Conservation (phyloP, 768 basidiomycete genomes). For the Amanita pallidorosea region DNA sequence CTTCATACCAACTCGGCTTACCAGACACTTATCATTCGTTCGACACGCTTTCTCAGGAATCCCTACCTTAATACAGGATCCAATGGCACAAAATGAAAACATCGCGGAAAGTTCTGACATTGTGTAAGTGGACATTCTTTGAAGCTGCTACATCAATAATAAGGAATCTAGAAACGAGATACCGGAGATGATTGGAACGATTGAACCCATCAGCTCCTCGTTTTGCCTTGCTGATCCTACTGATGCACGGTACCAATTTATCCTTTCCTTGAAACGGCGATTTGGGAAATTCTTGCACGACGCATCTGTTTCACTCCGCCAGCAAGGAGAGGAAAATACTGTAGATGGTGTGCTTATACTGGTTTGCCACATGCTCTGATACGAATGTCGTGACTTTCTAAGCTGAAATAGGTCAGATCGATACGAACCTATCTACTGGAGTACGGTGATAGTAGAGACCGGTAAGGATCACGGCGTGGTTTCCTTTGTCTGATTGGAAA, state of each 20-base stretch:
- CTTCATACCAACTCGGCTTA: not conserved
- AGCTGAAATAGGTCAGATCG: slow-evolving; percentile 40
- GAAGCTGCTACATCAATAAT: not conserved
- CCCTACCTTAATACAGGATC: slow-evolving; percentile 51
- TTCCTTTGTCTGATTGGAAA: not conserved
- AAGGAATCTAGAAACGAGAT: slow-evolving; percentile 47
- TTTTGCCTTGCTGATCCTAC: slow-evolving; percentile 55
- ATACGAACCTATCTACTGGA: slow-evolving; percentile 66
- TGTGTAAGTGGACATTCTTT: slow-evolving; percentile 32
- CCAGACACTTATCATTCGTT: slow-evolving; percentile 58
- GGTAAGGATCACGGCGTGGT: slow-evolving; percentile 12
- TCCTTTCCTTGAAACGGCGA: slow-evolving; percentile 42
- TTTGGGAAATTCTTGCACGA: slow-evolving; percentile 63
- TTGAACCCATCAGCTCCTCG: slow-evolving; percentile 51
- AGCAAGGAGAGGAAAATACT: slow-evolving; percentile 72
- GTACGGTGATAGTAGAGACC: slow-evolving; percentile 63
- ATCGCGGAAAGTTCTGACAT: slow-evolving; percentile 50
- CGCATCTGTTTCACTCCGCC: slow-evolving; percentile 55
- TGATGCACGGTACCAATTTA: slow-evolving; percentile 57
- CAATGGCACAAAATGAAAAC: slow-evolving; percentile 32
- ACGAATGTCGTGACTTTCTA: not conserved
- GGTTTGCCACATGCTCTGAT: slow-evolving; percentile 24
- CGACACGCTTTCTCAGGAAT: slow-evolving; percentile 69
- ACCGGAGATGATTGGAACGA: slow-evolving; percentile 64
- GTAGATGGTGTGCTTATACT: slow-evolving; percentile 73